Evolutionary conservation across 208 protist genomes (phyloP).

Genomic region (Endotrypanum monterogeii): DNA sequence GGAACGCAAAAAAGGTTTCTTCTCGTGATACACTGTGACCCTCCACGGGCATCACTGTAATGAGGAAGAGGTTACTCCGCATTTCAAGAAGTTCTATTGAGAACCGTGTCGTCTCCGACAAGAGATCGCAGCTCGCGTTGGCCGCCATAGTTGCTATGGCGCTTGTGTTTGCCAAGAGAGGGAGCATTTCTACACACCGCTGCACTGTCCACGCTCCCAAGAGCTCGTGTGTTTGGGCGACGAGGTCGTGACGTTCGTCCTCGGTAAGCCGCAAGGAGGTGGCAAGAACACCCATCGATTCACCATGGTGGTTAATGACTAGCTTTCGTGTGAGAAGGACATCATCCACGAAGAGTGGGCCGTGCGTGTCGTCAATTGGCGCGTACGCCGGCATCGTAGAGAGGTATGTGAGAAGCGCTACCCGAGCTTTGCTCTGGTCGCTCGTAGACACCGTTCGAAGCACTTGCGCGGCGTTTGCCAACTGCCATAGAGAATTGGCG

Average conservation of each 20-base stretch:
- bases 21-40: not conserved
- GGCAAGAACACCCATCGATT: not conserved
- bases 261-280: not conserved
- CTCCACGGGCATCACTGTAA: not conserved
- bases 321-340: conserved; percentile 7
- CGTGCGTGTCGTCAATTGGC: not conserved
- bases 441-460: not conserved
- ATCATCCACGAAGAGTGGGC: conserved; percentile 5
- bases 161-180: not conserved
- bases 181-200: conserved; percentile 3
- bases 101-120: conserved; percentile 6
- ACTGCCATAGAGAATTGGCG: conserved; percentile 4
- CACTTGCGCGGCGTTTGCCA: conserved; percentile 5
- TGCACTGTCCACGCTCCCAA: conserved; percentile 4
- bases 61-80: conserved; percentile 1
- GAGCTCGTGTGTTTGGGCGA: not conserved
- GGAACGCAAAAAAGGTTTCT: not conserved
- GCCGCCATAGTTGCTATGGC: not conserved
- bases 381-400: not conserved
- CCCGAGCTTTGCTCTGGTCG: not conserved
- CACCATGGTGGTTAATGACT: conserved; percentile 1
- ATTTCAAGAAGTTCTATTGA: not conserved
- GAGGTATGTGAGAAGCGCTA: not conserved
- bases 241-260: not conserved
- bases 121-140: not conserved